Evolutionary conservation across 768 basidiomycete species (phyloP).

Genomic region (Podaxis sp.): DNA sequence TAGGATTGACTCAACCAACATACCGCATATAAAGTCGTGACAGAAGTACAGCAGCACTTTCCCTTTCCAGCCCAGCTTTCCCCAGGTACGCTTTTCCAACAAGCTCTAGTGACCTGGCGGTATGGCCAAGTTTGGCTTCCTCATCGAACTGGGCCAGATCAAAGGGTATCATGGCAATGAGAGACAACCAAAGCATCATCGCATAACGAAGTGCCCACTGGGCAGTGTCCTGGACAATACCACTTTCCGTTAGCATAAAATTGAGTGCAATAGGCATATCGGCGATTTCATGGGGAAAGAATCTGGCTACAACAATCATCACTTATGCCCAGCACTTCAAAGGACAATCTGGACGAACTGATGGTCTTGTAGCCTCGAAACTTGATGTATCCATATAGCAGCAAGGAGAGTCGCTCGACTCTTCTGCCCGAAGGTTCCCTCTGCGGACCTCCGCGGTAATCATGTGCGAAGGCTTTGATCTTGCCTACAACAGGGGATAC

Average conservation of each 20-base stretch:
- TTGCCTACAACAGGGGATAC: conserved; percentile 70
- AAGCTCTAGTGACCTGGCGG: conserved; percentile 55
- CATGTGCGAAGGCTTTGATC: conserved; percentile 56
- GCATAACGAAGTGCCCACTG: conserved; percentile 86
- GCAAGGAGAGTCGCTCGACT: conserved; percentile 50
- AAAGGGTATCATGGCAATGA: conserved; percentile 94
- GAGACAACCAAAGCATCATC: conserved; percentile 88
- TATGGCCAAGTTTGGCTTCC: conserved; percentile 45
- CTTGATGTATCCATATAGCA: conserved; percentile 84
- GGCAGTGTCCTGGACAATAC: conserved; percentile 36
- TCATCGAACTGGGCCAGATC: conserved; percentile 86
- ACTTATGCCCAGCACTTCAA: conserved; percentile 3
- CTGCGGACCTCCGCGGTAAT: conserved; percentile 31
- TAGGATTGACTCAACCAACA: conserved; percentile 20
- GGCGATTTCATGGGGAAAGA: conserved; percentile 89
- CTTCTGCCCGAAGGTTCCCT: conserved; percentile 34
- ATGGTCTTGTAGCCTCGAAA: conserved; percentile 90
- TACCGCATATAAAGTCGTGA: conserved; percentile 81
- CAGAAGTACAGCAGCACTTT: conserved; percentile 79
- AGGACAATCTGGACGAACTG: conserved; percentile 44
- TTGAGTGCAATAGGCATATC: conserved; percentile 77
- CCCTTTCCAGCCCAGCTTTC: conserved; percentile 81
- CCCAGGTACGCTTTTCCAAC: conserved; percentile 58
- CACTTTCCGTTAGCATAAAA: conserved; percentile 53
- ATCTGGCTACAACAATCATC: conserved; percentile 60